Percentiles rank a stretch among this genome's conserved stretches.
These are phyloP conservation scores for Diplocarpon mali DNA, from an alignment of 2,329 filamentous ascomycete genomes.

Conservation along the genomic window DNA sequence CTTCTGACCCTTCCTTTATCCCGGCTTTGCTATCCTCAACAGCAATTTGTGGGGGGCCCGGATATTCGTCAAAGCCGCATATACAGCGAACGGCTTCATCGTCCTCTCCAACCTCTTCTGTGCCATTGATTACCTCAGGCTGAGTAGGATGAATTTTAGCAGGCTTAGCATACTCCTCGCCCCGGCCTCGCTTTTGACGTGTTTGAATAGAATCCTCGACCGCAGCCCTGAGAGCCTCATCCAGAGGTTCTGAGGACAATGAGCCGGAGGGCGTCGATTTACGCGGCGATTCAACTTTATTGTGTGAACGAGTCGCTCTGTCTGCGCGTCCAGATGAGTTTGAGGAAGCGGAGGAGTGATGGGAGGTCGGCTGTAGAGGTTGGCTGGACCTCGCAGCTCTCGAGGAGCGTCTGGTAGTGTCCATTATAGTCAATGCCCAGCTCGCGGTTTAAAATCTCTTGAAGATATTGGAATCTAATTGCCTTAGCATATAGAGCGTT, in stretches of 20 bases:
- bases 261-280: slow-evolving; percentile 68
- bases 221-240: slow-evolving; percentile 42
- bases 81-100: slow-evolving; percentile 94
- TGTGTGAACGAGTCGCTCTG: slow-evolving; percentile 58
- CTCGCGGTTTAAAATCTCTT: neutral
- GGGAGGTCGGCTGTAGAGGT: slow-evolving; percentile 54
- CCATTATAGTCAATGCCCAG: slow-evolving; percentile 31
- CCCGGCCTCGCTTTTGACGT: slow-evolving; percentile 64
- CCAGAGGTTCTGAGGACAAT: slow-evolving; percentile 56
- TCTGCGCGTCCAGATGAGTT: slow-evolving; percentile 68
- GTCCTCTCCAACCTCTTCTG: slow-evolving; percentile 62
- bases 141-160: slow-evolving; percentile 40
- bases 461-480: slow-evolving; percentile 2
- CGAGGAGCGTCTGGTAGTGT: slow-evolving; percentile 69
- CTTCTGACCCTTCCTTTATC: slow-evolving; percentile 46
- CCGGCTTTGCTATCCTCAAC: slow-evolving; percentile 42
- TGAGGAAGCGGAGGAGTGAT: slow-evolving; percentile 68
- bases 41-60: slow-evolving; percentile 56
- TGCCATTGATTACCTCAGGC: slow-evolving; percentile 40
- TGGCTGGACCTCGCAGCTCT: slow-evolving; percentile 78
- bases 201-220: slow-evolving; percentile 57
- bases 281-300: slow-evolving; percentile 60
- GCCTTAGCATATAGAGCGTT: slow-evolving; percentile 3
- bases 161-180: slow-evolving; percentile 24
- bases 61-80: slow-evolving; percentile 90